A percentile compares a stretch with the other conserved stretches of the same genome.
Evolutionary conservation across 2,329 filamentous ascomycete species (phyloP).

Genomic region (Cytospora schulzeri): DNA sequence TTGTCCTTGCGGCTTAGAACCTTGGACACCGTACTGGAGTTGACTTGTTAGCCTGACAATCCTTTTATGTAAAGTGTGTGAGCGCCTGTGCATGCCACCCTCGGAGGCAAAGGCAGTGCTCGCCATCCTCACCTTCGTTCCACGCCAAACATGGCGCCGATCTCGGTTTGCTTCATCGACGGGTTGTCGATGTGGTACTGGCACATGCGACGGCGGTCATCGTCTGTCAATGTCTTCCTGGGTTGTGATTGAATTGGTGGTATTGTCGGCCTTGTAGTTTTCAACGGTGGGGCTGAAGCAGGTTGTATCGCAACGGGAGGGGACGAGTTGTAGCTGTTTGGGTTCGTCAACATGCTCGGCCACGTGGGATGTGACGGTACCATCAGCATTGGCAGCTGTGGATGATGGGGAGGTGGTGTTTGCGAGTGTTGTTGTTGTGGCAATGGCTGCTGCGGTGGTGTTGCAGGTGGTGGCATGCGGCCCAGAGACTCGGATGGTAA

Average conservation of each 20-base stretch:
- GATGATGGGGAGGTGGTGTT: constrained; percentile 46
- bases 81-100: neutral
- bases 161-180: constrained; percentile 90
- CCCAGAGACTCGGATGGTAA: constrained; percentile 53
- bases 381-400: constrained; percentile 68
- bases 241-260: constrained; percentile 63
- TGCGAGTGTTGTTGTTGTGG: constrained; percentile 52
- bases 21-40: constrained; percentile 90
- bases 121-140: constrained; percentile 78
- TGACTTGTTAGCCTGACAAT: neutral
- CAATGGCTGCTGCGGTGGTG: constrained; percentile 59
- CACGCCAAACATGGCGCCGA: constrained; percentile 92
- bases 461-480: constrained; percentile 56
- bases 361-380: constrained; percentile 69
- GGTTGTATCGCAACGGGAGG: constrained; percentile 62
- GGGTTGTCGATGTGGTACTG: constrained; percentile 90
- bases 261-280: constrained; percentile 44
- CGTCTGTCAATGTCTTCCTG: constrained; percentile 85
- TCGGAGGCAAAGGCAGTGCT: neutral
- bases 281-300: constrained; percentile 53
- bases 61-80: neutral
- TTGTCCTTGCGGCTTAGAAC: constrained; percentile 93
- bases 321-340: constrained; percentile 61
- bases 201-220: constrained; percentile 91
- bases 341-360: constrained; percentile 81